phyloP scores from a whole-genome alignment of 805 yeast genomes.

The Spathaspora sp. region DNA sequence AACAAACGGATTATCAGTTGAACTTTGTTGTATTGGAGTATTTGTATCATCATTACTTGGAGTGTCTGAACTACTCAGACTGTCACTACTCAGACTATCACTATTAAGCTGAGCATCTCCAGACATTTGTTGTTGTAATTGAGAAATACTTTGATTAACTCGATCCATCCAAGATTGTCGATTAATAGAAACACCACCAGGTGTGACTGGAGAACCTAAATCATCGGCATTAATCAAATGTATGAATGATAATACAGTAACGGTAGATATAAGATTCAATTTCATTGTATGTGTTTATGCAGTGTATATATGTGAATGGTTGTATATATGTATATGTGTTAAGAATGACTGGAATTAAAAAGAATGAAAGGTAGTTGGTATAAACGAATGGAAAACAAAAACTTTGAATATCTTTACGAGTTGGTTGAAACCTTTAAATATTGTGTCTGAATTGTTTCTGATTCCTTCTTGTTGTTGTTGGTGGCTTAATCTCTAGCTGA shows the following conservation, averaged over 20 bases:
- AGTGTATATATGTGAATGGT: not conserved
- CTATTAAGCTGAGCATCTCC: not conserved
- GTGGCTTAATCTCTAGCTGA: not conserved
- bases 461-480: not conserved
- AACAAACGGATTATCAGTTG: not conserved
- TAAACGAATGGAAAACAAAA: not conserved
- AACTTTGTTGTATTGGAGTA: not conserved
- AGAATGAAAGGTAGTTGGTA: conserved; percentile 4
- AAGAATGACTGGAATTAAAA: conserved; percentile 1
- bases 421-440: not conserved
- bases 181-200: not conserved
- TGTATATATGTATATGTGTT: too few relatives aligned
- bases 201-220: not conserved
- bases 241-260: conserved; percentile 3
- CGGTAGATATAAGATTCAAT: conserved; percentile 3
- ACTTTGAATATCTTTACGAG: not conserved
- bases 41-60: not conserved
- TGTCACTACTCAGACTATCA: too few relatives aligned
- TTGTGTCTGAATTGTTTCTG: too few relatives aligned
- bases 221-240: not conserved
- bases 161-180: conserved; percentile 1
- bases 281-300: not conserved
- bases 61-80: too few relatives aligned
- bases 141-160: not conserved
- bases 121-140: conserved; percentile 1